Percentiles rank a stretch among this genome's conserved stretches.
Conservation (phyloP, 768 basidiomycete genomes). For the Mycena belliarum region DNA sequence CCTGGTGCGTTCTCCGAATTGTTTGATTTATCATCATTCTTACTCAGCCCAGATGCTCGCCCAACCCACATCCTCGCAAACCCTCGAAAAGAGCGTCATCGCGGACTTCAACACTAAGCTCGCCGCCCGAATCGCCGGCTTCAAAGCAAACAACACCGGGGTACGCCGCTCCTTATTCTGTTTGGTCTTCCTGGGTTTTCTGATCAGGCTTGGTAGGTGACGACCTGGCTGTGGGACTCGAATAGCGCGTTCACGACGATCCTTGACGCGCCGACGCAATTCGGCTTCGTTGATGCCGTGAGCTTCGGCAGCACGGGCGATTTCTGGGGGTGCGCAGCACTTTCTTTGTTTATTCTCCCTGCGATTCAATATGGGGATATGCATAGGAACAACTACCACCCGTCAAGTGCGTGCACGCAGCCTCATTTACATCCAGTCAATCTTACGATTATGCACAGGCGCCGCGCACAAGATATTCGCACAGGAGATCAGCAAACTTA, state of each 20-base stretch:
- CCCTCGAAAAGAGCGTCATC: slow-evolving; percentile 48
- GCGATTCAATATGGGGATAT: not conserved
- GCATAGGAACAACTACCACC: slow-evolving; percentile 54
- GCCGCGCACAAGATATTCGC: slow-evolving; percentile 19
- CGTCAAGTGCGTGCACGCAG: slow-evolving; percentile 51
- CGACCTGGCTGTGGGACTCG: slow-evolving; percentile 53
- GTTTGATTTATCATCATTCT: not conserved
- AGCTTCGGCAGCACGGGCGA: slow-evolving; percentile 39
- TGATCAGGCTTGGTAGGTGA: slow-evolving; percentile 33
- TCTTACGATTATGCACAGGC: not conserved
- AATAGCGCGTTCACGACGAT: slow-evolving; percentile 50
- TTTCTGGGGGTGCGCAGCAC: slow-evolving; percentile 54
- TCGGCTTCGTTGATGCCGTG: slow-evolving; percentile 56
- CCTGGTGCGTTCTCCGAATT: slow-evolving; percentile 30
- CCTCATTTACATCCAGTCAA: not conserved
- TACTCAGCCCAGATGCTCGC: slow-evolving; percentile 48
- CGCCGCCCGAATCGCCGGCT: slow-evolving; percentile 37
- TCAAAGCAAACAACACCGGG: slow-evolving; percentile 45
- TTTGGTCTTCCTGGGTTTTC: not conserved
- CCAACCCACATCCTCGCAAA: slow-evolving; percentile 39
- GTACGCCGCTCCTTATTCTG: slow-evolving; percentile 32
- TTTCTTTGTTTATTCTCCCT: not conserved
- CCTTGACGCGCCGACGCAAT: slow-evolving; percentile 47
- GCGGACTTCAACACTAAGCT: slow-evolving; percentile 53
- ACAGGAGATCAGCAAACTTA: slow-evolving; percentile 4